Evolutionary conservation across 257 asterid genomes (phyloP), one percentile per base, ranked within the genome.

Genomic region (Gynochthodes officinalis): DNA sequence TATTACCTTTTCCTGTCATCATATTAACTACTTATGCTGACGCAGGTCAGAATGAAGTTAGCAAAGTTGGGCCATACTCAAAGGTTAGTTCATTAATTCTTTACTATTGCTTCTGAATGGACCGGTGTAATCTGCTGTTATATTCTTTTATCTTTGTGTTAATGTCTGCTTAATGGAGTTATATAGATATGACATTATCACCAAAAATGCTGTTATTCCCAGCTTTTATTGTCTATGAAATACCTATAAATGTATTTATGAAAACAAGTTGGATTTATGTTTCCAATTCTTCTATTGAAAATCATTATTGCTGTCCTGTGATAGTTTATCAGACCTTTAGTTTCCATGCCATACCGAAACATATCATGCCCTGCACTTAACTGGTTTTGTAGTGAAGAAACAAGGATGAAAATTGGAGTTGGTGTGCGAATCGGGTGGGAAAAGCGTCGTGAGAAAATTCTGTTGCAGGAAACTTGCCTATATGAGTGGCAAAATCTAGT

Each of bases 401-500:
- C 97, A 25, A 92, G 78, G 84, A 32, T 81, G 28, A 92, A 87
- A 80, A 95, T 95, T 55, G 99, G 93, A 59, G 85, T 72, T 52
- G 92, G 97, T 30, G 97, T 95, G 46, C 88, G 98, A 43, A 83
- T 87, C 3, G 97, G 96, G 50, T 95, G 99, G 99, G 91, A 92
- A 80, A 95, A 72, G 73, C 96, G 98, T 23, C 93, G 93, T 21
- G 77, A 84, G 86, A 85, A 67, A 76, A 69, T 88, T 79, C 76
- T 46, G 87, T 74, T 92, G 82, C 99, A 95, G 84, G 97, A 95
- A 65, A 85, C 88, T 71, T 92, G 98, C 80, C 83, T 61, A 78
- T 71, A 80, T 39, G 95, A 89, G 69, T 95, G 97, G 98, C 90
- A 89, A 79, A 83, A 95, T 77, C 83, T 95, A 66, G 80, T 92